phyloP scores from a whole-genome alignment of 2,329 filamentous ascomycete species.

The Colletotrichum tropicicola region DNA sequence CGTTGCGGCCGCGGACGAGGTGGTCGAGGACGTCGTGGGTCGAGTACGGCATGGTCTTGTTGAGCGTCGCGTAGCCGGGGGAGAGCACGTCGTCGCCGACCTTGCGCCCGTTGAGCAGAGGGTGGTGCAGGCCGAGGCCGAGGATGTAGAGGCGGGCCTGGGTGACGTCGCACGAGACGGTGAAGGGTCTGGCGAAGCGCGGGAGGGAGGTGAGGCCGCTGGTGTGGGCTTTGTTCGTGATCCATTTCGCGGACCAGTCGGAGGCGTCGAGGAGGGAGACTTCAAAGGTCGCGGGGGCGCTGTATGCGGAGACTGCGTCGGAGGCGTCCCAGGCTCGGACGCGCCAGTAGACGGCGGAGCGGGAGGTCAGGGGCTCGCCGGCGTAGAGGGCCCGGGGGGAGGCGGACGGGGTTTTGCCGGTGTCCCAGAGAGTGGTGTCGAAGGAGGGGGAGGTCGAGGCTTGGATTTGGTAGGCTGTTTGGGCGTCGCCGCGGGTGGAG shows the following conservation, averaged over 20 bases:
- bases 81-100: slow-evolving; percentile 15
- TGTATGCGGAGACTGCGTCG: slow-evolving; percentile 11
- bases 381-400: background rate
- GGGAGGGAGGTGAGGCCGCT: background rate
- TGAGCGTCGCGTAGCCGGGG: background rate
- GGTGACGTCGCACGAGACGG: background rate
- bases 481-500: background rate
- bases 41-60: slow-evolving; percentile 27
- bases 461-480: background rate
- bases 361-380: slow-evolving; percentile 2
- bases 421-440: slow-evolving; percentile 9
- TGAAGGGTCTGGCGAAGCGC: slow-evolving; percentile 19
- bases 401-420: background rate
- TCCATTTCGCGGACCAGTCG: slow-evolving; percentile 28
- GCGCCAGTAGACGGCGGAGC: slow-evolving; percentile 19
- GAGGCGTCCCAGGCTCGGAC: slow-evolving; percentile 18
- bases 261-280: background rate
- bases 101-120: slow-evolving; percentile 8
- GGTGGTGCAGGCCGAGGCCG: slow-evolving; percentile 21
- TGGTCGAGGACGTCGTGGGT: slow-evolving; percentile 18
- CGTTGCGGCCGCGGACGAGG: slow-evolving; percentile 16
- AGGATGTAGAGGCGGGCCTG: slow-evolving; percentile 23
- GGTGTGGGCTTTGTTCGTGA: slow-evolving; percentile 3
- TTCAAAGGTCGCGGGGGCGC: slow-evolving; percentile 9
- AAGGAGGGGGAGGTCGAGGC: background rate